A percentile compares a stretch with the other conserved stretches of the same genome.
Evolutionary conservation across 1,284 basidiomycete genomes (phyloP).

Genomic region (Ustilago loliicola): DNA sequence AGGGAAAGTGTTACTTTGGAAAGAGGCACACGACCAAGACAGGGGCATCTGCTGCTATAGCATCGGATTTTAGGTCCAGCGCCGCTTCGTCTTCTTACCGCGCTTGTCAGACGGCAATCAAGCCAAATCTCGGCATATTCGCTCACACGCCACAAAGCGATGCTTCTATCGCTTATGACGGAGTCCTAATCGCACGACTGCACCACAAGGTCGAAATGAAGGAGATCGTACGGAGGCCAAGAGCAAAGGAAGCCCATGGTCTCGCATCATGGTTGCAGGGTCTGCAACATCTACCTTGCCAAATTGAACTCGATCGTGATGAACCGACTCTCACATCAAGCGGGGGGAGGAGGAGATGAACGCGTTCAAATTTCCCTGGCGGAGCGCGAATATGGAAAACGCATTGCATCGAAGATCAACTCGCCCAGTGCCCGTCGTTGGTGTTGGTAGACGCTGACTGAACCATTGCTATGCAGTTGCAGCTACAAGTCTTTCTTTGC

Average conservation of each 20-base stretch:
- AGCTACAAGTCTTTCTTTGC: too few relatives aligned
- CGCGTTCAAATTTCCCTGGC: not conserved
- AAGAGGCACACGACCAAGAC: slow-evolving; percentile 15
- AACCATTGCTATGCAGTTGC: not conserved
- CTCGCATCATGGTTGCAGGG: not conserved
- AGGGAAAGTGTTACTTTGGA: not conserved
- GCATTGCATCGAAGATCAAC: not conserved
- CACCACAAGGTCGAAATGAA: not conserved
- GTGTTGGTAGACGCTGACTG: slow-evolving; percentile 4
- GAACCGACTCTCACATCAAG: not conserved
- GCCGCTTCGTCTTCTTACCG: too few relatives aligned
- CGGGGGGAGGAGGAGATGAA: not conserved
- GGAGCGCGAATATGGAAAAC: slow-evolving; percentile 3
- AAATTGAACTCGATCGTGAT: slow-evolving; percentile 2
- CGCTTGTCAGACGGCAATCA: too few relatives aligned
- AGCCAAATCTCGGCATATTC: too few relatives aligned
- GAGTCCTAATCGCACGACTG: not conserved
- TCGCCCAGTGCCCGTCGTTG: not conserved
- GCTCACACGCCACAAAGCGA: not conserved
- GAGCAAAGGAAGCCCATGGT: not conserved
- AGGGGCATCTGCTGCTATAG: slow-evolving; percentile 7
- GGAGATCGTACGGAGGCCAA: not conserved
- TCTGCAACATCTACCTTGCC: not conserved
- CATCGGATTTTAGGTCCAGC: not conserved
- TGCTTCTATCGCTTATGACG: not conserved